Percentiles rank a stretch among this genome's conserved stretches.
Evolutionary conservation across 371 early-diverging fungal species (phyloP).

Genomic region (Mortierella sp.): DNA sequence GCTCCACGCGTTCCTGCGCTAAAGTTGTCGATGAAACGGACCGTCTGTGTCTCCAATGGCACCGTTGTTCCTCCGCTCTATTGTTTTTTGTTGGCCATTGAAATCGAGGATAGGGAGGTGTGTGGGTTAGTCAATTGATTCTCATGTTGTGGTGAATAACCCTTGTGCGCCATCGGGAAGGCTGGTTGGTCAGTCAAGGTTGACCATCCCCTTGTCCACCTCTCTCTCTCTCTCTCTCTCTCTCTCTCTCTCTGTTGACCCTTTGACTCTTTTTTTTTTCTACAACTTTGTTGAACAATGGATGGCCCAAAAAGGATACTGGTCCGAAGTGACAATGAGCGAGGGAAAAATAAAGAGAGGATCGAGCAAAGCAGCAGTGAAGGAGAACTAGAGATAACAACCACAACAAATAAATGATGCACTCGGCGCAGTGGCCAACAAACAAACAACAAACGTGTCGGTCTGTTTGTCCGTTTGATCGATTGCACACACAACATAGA

Average conservation of each 20-base stretch:
- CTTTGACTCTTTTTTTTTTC: no score
- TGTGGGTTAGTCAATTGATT: not conserved
- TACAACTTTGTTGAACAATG: constrained; percentile 1
- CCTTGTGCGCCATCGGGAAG: not conserved
- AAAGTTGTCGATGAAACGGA: constrained; percentile 99
- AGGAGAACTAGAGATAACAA: not conserved
- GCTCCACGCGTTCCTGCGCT: constrained; percentile 97
- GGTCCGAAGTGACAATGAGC: constrained; percentile 9
- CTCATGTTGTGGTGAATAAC: not conserved
- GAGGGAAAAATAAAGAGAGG: not conserved
- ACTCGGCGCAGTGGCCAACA: not conserved
- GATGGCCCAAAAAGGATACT: constrained; percentile 10
- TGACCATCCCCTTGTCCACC: no score
- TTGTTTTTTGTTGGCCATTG: not conserved
- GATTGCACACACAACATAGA: not conserved
- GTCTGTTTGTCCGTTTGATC: constrained; percentile 24
- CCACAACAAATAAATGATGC: not conserved
- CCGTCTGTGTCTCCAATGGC: constrained; percentile 96
- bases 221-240: not conserved
- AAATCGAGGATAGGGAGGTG: not conserved
- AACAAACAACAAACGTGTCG: constrained; percentile 8
- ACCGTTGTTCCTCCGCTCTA: constrained; percentile 98
- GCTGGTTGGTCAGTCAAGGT: not conserved
- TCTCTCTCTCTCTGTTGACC: no score
- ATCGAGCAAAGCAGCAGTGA: not conserved